phyloP scores from a whole-genome alignment of 768 basidiomycete genomes.

The Lentinus tigrinus region DNA sequence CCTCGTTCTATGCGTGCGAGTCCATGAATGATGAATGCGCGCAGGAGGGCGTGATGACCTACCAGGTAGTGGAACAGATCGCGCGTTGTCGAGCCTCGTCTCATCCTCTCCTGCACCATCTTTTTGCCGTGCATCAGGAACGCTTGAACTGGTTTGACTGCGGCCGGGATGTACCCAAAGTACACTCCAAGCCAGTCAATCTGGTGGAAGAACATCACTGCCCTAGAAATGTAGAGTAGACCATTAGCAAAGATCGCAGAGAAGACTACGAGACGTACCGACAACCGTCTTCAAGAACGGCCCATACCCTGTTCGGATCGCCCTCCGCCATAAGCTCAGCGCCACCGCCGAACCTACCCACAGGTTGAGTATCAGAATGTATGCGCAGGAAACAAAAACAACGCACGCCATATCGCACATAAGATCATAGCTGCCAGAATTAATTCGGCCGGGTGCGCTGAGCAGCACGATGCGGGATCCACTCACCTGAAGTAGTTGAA shows the following conservation, averaged over 20 bases:
- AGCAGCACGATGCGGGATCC: constrained; percentile 9
- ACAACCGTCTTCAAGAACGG: too few relatives aligned
- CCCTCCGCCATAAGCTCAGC: neutral
- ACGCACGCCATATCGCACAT: constrained; percentile 40
- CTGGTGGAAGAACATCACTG: too few relatives aligned
- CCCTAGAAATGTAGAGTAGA: too few relatives aligned
- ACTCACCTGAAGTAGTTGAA: constrained; percentile 38
- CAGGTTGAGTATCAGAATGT: neutral
- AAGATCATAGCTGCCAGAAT: constrained; percentile 35
- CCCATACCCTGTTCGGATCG: too few relatives aligned
- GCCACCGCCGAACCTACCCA: neutral
- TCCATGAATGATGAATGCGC: neutral
- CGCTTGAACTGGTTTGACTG: neutral
- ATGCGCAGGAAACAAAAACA: too few relatives aligned
- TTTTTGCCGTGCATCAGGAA: constrained; percentile 10
- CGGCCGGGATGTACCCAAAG: neutral
- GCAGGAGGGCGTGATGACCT: neutral
- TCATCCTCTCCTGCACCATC: constrained; percentile 8
- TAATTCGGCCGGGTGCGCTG: neutral
- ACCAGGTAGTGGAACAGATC: constrained; percentile 48
- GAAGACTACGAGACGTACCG: too few relatives aligned
- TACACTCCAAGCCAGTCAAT: too few relatives aligned
- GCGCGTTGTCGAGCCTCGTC: constrained; percentile 19
- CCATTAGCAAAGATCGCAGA: too few relatives aligned
- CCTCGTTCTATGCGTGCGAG: constrained; percentile 16